Conservation (phyloP, 108 stramenopile species). For the Cyclostephanos tholiformis region DNA sequence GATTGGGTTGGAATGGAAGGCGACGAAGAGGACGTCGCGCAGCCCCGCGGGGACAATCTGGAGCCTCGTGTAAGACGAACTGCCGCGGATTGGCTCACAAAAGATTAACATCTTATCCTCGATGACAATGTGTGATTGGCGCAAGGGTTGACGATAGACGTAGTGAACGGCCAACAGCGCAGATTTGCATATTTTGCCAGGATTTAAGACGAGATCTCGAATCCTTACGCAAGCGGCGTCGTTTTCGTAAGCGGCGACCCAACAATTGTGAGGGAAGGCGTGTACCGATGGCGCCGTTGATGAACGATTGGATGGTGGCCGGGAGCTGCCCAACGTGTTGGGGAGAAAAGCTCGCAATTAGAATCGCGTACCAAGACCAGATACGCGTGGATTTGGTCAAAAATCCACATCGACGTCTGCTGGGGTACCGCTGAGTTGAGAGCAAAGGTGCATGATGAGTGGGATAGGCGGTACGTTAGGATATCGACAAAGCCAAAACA, state of each 20-base stretch:
- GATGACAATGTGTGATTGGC: neutral
- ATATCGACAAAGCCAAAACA: neutral
- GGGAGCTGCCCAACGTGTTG: neutral
- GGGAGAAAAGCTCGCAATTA: neutral
- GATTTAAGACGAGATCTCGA: neutral
- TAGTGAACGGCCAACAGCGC: neutral
- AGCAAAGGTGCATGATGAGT: neutral
- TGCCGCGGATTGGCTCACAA: constrained; percentile 1
- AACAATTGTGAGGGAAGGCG: neutral
- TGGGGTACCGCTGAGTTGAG: neutral
- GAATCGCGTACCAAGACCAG: neutral
- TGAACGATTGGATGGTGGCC: neutral
- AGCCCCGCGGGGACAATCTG: constrained; percentile 4
- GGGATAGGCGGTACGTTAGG: neutral
- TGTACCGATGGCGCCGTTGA: neutral
- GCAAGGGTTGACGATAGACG: neutral
- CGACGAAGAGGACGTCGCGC: constrained; percentile 23
- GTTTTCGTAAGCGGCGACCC: neutral
- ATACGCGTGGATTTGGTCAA: neutral
- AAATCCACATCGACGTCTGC: neutral
- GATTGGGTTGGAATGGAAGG: constrained; percentile 30
- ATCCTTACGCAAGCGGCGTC: neutral
- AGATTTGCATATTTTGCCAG: neutral
- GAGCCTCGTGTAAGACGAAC: neutral
- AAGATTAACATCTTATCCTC: constrained; percentile 1